A percentile compares a stretch with the other conserved stretches of the same genome.
phyloP scores from a whole-genome alignment of 768 basidiomycete species.

The Vishniacozyma victoriae region DNA sequence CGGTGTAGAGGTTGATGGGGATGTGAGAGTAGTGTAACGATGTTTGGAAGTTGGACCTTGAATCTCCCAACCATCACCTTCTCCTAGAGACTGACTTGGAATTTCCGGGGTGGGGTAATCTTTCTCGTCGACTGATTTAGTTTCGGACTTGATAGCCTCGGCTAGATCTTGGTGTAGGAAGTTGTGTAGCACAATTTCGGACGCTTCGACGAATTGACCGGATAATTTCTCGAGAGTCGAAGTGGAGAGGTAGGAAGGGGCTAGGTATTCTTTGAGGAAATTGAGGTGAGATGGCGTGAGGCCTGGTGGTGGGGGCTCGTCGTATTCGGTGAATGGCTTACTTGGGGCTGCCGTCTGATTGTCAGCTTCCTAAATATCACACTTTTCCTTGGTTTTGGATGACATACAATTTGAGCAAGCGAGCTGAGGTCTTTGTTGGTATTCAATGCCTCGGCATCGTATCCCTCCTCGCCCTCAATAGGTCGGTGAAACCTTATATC shows the following conservation, averaged over 20 bases:
- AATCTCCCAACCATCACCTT: slow-evolving; percentile 58
- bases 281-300: slow-evolving; percentile 54
- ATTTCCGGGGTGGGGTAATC: slow-evolving; percentile 51
- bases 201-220: slow-evolving; percentile 74
- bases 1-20: slow-evolving; percentile 47
- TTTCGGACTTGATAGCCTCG: slow-evolving; percentile 58
- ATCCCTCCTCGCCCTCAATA: slow-evolving; percentile 84
- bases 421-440: slow-evolving; percentile 63
- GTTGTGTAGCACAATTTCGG: slow-evolving; percentile 77
- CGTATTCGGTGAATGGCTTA: slow-evolving; percentile 49
- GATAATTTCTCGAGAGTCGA: slow-evolving; percentile 75
- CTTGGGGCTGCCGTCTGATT: slow-evolving; percentile 38
- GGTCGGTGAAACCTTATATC: slow-evolving; percentile 68
- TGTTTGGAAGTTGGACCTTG: slow-evolving; percentile 91
- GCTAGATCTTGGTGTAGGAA: slow-evolving; percentile 73
- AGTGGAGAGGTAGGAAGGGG: slow-evolving; percentile 80
- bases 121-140: slow-evolving; percentile 60
- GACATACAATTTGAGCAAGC: slow-evolving; percentile 82
- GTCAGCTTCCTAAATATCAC: neutral
- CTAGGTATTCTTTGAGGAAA: slow-evolving; percentile 78
- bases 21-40: slow-evolving; percentile 73
- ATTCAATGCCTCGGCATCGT: slow-evolving; percentile 53
- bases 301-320: slow-evolving; percentile 37
- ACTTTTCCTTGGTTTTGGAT: too few species aligned
- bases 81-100: slow-evolving; percentile 65